phyloP scores from a whole-genome alignment of 2,329 filamentous ascomycete species.

The Penicillium frequentans region DNA sequence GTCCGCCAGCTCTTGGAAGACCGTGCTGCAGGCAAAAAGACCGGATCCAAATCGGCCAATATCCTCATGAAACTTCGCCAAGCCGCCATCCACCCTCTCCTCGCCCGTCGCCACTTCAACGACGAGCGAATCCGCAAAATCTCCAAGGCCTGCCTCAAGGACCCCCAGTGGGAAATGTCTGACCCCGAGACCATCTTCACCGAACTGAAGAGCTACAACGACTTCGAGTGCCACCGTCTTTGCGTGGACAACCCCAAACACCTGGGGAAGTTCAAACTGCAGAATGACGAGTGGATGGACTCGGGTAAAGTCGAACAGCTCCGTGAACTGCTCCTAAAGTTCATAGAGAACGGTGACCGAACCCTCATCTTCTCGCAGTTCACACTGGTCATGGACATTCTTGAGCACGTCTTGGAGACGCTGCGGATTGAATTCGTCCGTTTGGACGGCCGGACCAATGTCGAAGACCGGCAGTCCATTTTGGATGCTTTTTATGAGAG shows the following conservation, averaged over 20 bases:
- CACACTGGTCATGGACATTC: slow-evolving; percentile 84
- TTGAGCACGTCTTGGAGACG: slow-evolving; percentile 76
- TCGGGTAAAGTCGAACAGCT: slow-evolving; percentile 86
- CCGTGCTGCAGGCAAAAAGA: slow-evolving; percentile 56
- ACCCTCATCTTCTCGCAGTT: slow-evolving; percentile 93
- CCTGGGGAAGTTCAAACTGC: slow-evolving; percentile 57
- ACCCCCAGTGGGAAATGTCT: slow-evolving; percentile 56
- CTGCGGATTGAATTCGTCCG: slow-evolving; percentile 75
- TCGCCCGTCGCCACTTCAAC: slow-evolving; percentile 79
- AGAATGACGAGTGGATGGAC: slow-evolving; percentile 65
- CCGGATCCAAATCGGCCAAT: slow-evolving; percentile 58
- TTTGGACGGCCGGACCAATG: slow-evolving; percentile 81
- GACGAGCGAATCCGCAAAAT: slow-evolving; percentile 76
- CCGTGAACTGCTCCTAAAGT: slow-evolving; percentile 69
- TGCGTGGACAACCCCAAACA: slow-evolving; percentile 54
- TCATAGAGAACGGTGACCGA: slow-evolving; percentile 78
- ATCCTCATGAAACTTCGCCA: slow-evolving; percentile 89
- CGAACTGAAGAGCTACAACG: slow-evolving; percentile 56
- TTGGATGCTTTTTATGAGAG: slow-evolving; percentile 84
- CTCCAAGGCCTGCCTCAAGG: slow-evolving; percentile 71
- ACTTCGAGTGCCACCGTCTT: slow-evolving; percentile 63
- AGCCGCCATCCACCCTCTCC: slow-evolving; percentile 84
- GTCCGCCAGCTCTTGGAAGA: slow-evolving; percentile 62
- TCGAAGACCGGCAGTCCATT: slow-evolving; percentile 78
- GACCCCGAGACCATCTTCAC: slow-evolving; percentile 55